These are phyloP conservation scores for Magnusiomyces fungicola DNA, from an alignment of 1,139 yeast genomes.

Conservation along the genomic window DNA sequence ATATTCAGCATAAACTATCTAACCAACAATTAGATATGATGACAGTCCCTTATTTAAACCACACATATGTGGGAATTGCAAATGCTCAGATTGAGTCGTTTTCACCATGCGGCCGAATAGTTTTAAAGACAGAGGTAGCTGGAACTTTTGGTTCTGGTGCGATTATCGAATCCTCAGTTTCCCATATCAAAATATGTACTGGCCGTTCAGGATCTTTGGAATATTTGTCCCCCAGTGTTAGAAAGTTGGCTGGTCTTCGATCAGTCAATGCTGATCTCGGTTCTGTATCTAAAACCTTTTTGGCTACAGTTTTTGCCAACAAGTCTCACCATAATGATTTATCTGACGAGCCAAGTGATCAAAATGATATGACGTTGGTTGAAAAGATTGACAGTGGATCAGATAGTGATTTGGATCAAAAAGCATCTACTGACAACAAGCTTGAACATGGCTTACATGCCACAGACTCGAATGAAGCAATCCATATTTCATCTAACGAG, in stretches of 20 bases:
- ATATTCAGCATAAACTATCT: background rate
- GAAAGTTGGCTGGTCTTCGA: conserved; percentile 10
- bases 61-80: conserved; percentile 26
- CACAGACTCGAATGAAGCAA: background rate
- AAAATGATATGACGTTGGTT: background rate
- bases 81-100: conserved; percentile 23
- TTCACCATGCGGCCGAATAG: conserved; percentile 18
- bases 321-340: background rate
- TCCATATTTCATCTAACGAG: background rate
- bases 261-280: conserved; percentile 8
- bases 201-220: conserved; percentile 28
- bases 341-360: too few species aligned
- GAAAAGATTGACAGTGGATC: background rate
- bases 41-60: background rate
- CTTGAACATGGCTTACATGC: background rate
- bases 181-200: conserved; percentile 22
- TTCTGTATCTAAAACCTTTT: conserved; percentile 4
- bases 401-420: background rate
- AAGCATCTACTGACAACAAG: background rate
- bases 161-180: conserved; percentile 15
- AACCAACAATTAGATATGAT: background rate
- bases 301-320: background rate
- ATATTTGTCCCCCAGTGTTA: conserved; percentile 17
- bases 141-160: conserved; percentile 16
- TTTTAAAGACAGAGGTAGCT: conserved; percentile 15